Evolutionary conservation across 331 rosid species (phyloP).

Genomic region (Acacia concinna): DNA sequence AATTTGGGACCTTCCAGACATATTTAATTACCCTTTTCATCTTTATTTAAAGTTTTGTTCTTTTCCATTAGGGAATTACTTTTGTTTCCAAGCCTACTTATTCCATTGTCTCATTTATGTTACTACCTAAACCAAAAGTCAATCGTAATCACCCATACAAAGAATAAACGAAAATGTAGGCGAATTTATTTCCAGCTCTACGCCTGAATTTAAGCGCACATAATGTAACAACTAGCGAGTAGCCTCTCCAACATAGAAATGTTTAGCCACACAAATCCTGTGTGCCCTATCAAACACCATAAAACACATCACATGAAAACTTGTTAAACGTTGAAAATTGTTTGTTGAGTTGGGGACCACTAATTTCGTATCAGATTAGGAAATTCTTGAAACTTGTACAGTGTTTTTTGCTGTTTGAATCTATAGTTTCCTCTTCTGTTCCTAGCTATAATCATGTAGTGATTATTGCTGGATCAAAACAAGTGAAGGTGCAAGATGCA

Average conservation of each 20-base stretch:
- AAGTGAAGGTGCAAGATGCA: not conserved
- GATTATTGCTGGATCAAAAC: not conserved
- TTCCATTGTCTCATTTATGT: not conserved
- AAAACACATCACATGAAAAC: not conserved
- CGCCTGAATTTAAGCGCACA: not conserved
- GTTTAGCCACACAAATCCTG: not conserved
- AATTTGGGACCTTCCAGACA: not conserved
- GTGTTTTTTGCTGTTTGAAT: not conserved
- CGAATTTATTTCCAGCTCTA: not conserved
- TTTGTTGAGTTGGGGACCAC: not conserved
- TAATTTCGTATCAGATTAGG: not conserved
- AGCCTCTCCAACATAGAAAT: not conserved
- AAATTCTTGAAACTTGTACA: not conserved
- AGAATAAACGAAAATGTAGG: not conserved
- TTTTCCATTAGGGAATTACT: not conserved
- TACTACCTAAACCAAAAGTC: not conserved
- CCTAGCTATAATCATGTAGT: not conserved
- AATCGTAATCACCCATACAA: not conserved
- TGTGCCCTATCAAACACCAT: not conserved
- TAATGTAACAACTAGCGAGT: not conserved
- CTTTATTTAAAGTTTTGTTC: not conserved
- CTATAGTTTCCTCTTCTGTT: not conserved
- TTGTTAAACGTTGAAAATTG: not conserved
- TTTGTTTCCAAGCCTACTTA: no score
- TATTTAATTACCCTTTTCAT: not conserved